Percentiles rank a stretch among this genome's conserved stretches.
Conservation (phyloP, 225 moss, liverwort and hornwort species). For the Sphagnum tenellum region DNA sequence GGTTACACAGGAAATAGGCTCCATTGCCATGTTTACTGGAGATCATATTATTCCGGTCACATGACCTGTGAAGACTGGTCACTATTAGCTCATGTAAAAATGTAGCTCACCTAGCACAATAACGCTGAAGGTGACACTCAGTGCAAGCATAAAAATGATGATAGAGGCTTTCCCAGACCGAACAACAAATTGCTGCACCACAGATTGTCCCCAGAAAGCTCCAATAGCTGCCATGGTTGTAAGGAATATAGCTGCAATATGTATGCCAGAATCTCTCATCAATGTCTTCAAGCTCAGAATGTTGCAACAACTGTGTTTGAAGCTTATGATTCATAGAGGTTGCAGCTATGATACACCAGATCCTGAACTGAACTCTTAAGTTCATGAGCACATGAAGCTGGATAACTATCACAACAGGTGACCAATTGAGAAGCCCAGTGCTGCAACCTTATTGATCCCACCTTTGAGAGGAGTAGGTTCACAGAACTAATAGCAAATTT, state of each 20-base stretch:
- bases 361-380: too few species aligned
- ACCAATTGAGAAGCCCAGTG: too few species aligned
- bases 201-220: not conserved
- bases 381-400: too few species aligned
- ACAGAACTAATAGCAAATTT: too few species aligned
- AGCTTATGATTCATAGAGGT: not conserved
- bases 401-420: too few species aligned
- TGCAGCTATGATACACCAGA: not conserved
- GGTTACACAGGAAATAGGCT: not conserved
- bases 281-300: not conserved
- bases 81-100: not conserved
- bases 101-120: constrained; percentile 1
- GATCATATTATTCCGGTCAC: not conserved
- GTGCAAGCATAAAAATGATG: not conserved
- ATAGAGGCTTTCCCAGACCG: not conserved
- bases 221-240: not conserved
- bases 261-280: not conserved
- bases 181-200: not conserved
- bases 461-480: too few species aligned
- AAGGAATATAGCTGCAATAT: constrained; percentile 2
- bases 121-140: not conserved
- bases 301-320: not conserved
- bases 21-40: not conserved
- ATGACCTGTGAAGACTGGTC: not conserved
- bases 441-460: too few species aligned